Conservation (phyloP, 768 basidiomycete genomes). For the Tylopilus felleus region DNA sequence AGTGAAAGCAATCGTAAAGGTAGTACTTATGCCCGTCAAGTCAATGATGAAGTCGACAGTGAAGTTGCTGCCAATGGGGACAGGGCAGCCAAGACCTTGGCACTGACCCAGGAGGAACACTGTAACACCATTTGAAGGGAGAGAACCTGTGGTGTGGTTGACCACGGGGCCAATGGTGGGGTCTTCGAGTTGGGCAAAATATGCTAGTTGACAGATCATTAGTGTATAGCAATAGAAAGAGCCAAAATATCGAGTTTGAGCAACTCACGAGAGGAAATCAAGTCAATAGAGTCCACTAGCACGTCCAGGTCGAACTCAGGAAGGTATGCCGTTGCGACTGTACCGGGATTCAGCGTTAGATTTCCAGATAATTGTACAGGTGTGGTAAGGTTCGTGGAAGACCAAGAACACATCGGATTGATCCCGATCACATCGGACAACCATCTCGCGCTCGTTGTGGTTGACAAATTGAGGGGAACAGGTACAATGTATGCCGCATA, state of each 20-base stretch:
- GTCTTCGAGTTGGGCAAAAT: conserved; percentile 7
- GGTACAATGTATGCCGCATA: conserved; percentile 21
- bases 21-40: conserved; percentile 7
- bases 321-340: conserved; percentile 18
- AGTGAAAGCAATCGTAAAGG: conserved; percentile 10
- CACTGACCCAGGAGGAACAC: conserved; percentile 24
- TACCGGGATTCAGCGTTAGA: neutral
- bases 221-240: neutral
- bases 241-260: neutral
- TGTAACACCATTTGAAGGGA: conserved; percentile 19
- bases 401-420: conserved; percentile 28
- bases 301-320: conserved; percentile 19
- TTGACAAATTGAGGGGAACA: conserved; percentile 15
- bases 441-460: conserved; percentile 24
- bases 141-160: conserved; percentile 23
- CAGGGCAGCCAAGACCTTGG: conserved; percentile 18
- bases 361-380: conserved; percentile 16
- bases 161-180: conserved; percentile 4
- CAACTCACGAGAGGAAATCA: no score
- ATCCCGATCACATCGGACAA: conserved; percentile 27
- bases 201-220: neutral
- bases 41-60: conserved; percentile 14
- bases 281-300: no score
- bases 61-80: neutral
- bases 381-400: conserved; percentile 24